A percentile compares a stretch with the other conserved stretches of the same genome.
Conservation (phyloP, 2,329 filamentous ascomycete species). For the Alternaria triticina region DNA sequence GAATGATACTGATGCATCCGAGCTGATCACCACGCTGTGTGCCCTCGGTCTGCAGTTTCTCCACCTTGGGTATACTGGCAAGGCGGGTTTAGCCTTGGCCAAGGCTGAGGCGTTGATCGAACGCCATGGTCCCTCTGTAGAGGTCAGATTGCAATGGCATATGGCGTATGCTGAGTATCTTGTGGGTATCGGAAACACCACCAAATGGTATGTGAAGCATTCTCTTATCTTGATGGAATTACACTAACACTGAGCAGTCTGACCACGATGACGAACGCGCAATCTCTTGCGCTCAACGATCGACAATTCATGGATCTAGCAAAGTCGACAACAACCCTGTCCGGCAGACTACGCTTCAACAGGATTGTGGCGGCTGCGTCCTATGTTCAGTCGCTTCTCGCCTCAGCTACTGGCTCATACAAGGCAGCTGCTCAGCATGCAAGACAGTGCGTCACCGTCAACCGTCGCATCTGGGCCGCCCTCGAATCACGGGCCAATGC, state of each 20-base stretch:
- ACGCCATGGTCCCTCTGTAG: slow-evolving; percentile 49
- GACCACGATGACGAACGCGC: slow-evolving; percentile 37
- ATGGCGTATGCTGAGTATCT: slow-evolving; percentile 78
- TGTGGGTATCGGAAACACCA: slow-evolving; percentile 68
- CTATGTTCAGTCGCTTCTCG: slow-evolving; percentile 69
- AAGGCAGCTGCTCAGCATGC: slow-evolving; percentile 57
- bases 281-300: slow-evolving; percentile 37
- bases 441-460: slow-evolving; percentile 57
- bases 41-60: slow-evolving; percentile 63
- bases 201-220: slow-evolving; percentile 58
- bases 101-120: slow-evolving; percentile 61
- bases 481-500: slow-evolving; percentile 52
- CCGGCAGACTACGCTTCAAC: slow-evolving; percentile 52
- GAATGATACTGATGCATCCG: slow-evolving; percentile 43
- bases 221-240: not conserved
- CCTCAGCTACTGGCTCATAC: slow-evolving; percentile 61
- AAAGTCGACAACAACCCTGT: slow-evolving; percentile 41
- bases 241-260: slow-evolving; percentile 31
- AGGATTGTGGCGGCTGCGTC: slow-evolving; percentile 65
- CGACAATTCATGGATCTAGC: slow-evolving; percentile 36
- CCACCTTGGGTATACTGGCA: slow-evolving; percentile 65
- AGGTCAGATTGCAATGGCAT: slow-evolving; percentile 65
- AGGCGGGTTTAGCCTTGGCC: slow-evolving; percentile 64
- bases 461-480: slow-evolving; percentile 59
- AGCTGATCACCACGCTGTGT: slow-evolving; percentile 52